Base-by-base conservation (phyloP, 805 yeast genomes). In the Blastobotrys muscicola region DNA sequence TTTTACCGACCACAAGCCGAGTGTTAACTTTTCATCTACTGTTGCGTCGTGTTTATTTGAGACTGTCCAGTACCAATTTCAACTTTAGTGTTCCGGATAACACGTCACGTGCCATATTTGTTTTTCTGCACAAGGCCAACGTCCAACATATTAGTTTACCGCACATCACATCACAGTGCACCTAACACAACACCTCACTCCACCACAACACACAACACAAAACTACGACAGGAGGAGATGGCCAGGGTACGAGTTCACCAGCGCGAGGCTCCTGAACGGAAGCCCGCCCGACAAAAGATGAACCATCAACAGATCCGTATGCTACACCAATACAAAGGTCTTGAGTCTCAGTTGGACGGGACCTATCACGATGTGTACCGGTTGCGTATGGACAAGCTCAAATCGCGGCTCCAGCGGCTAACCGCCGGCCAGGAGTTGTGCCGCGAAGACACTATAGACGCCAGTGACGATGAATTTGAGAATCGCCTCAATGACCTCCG, bases 401-500 rank as follows among this genome's bases (percentile, higher is more conserved):
- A 39, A 7, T 20, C 26, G 3, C 43, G 36, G 33, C 43, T 49
- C 13, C 43, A 45, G 16, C 36, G 36, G 13, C 39, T 49, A 7
- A 20, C 26, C 26, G 26, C 26, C 26, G 26, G 26, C 6, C 26
- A 20, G 26, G 26, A 20, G 26, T 20, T 20, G 26, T 20, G 26
- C 6, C 26, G 26, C 6, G 26, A 20, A 6, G 26, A 20, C 6
- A 20, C 26, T 4, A 29, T 45, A 2, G 33, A 31, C 9, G 47
- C 38, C 29, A 29, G 31, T 2, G 52, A 51, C 12, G 41, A 44
- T 3, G 44, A 40, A 29, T 47, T 42, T 39, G 20, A 44, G 30
- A 45, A 47, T n/a, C 29, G 34, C 32, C 23, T 45, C 33, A 33
- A 29, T 15, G 55, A 51, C 38, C 40, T 51, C 36, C 49, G 49